Evolutionary conservation across 768 basidiomycete genomes (phyloP).

Genomic region (Coprinopsis sp.): DNA sequence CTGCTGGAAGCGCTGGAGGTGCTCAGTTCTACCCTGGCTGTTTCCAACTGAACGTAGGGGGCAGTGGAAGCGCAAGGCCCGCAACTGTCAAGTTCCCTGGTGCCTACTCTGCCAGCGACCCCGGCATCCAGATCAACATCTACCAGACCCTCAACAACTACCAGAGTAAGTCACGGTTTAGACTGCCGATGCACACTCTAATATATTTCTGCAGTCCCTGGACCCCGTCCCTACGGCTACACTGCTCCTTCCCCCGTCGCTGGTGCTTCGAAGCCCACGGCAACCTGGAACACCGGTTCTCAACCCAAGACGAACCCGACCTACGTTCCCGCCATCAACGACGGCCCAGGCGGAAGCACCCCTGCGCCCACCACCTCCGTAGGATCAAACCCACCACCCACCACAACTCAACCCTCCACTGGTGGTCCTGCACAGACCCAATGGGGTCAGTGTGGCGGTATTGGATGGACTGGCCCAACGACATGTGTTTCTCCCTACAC

Average conservation of each 20-base stretch:
- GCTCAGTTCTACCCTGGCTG: constrained; percentile 44
- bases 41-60: constrained; percentile 36
- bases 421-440: constrained; percentile 37
- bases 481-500: constrained; percentile 37
- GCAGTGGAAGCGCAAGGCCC: constrained; percentile 31
- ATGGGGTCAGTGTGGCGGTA: constrained; percentile 50
- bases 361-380: constrained; percentile 12
- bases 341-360: constrained; percentile 1
- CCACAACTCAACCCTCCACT: constrained; percentile 19
- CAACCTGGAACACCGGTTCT: constrained; percentile 45
- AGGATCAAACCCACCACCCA: constrained; percentile 15
- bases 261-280: constrained; percentile 41
- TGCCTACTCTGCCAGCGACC: constrained; percentile 35
- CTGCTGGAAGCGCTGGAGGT: constrained; percentile 33
- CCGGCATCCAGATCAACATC: constrained; percentile 44
- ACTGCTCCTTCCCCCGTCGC: constrained; percentile 36
- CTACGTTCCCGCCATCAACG: constrained; percentile 15
- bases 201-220: constrained; percentile 32
- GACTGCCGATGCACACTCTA: not conserved
- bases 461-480: constrained; percentile 42
- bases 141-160: constrained; percentile 39
- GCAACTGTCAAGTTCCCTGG: constrained; percentile 39
- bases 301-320: constrained; percentile 46
- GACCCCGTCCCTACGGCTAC: constrained; percentile 40
- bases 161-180: constrained; percentile 23